Evolutionary conservation across 2,329 filamentous ascomycete species (phyloP).

Genomic region (Ramichloridium luteum): DNA sequence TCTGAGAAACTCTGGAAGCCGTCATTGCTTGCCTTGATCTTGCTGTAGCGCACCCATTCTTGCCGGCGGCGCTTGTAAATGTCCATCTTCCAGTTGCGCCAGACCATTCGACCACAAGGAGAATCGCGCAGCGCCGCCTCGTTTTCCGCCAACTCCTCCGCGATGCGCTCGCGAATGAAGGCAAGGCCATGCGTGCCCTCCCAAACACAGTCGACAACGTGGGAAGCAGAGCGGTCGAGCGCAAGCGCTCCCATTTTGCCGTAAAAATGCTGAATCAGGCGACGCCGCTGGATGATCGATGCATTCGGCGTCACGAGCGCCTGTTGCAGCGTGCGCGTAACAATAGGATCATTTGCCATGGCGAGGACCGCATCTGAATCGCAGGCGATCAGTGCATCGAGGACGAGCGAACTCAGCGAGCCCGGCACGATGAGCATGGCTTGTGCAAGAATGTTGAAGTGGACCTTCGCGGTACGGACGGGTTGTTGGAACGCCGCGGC

Average conservation of each 20-base stretch:
- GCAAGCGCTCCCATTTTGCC: slow-evolving; percentile 49
- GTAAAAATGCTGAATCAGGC: slow-evolving; percentile 51
- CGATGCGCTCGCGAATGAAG: slow-evolving; percentile 56
- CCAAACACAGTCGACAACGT: slow-evolving; percentile 57
- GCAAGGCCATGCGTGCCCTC: slow-evolving; percentile 49
- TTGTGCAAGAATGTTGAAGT: slow-evolving; percentile 73
- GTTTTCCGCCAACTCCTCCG: slow-evolving; percentile 47
- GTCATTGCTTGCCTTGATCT: slow-evolving; percentile 39
- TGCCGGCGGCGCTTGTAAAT: slow-evolving; percentile 50
- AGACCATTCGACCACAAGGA: slow-evolving; percentile 53
- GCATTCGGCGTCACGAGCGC: slow-evolving; percentile 45
- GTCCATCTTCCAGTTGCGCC: slow-evolving; percentile 65
- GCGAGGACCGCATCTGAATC: slow-evolving; percentile 40
- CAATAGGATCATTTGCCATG: slow-evolving; percentile 50
- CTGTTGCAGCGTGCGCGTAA: slow-evolving; percentile 52
- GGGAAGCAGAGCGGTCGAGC: slow-evolving; percentile 50
- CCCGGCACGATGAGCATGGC: slow-evolving; percentile 66
- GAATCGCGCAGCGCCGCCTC: slow-evolving; percentile 53
- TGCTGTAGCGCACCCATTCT: slow-evolving; percentile 53
- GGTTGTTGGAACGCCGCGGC: slow-evolving; percentile 13
- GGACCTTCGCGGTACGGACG: slow-evolving; percentile 33
- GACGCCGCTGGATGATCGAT: slow-evolving; percentile 46
- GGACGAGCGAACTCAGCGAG: slow-evolving; percentile 55
- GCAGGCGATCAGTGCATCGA: slow-evolving; percentile 44
- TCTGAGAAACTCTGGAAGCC: slow-evolving; percentile 41